phyloP scores from a whole-genome alignment of 108 stramenopile species.

The Nitzschia sp. region DNA sequence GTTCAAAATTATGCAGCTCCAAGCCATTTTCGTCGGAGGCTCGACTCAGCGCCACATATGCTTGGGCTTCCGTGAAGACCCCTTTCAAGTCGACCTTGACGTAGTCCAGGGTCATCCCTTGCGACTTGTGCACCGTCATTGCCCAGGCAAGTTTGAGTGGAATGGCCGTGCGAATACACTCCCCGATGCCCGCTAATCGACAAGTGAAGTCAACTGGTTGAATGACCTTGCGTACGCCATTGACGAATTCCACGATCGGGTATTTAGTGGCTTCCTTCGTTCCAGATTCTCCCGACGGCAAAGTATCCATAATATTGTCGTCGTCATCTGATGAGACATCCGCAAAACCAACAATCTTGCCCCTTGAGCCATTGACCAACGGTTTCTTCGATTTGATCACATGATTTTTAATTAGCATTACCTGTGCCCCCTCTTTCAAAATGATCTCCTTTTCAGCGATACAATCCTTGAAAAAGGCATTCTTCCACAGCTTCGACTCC shows the following conservation, averaged over 20 bases:
- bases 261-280: background rate
- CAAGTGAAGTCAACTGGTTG: conserved; percentile 6
- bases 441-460: conserved; percentile 19
- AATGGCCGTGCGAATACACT: conserved; percentile 40
- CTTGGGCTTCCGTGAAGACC: conserved; percentile 73
- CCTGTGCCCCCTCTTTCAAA: conserved; percentile 62
- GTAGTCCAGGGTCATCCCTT: conserved; percentile 79
- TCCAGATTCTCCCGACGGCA: conserved; percentile 5
- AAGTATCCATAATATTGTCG: conserved; percentile 12
- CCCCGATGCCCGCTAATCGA: conserved; percentile 4
- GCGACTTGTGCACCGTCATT: conserved; percentile 83
- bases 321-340: conserved; percentile 12
- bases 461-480: conserved; percentile 24
- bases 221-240: background rate
- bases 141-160: conserved; percentile 84
- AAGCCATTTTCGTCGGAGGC: conserved; percentile 33
- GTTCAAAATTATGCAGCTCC: conserved; percentile 3
- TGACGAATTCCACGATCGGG: conserved; percentile 6
- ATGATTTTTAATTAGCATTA: conserved; percentile 77
- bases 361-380: conserved; percentile 83
- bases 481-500: conserved; percentile 24
- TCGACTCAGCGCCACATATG: conserved; percentile 84
- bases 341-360: conserved; percentile 51
- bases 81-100: conserved; percentile 50
- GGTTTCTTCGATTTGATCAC: conserved; percentile 17